phyloP scores from a whole-genome alignment of 805 yeast species.

The Candida maris region DNA sequence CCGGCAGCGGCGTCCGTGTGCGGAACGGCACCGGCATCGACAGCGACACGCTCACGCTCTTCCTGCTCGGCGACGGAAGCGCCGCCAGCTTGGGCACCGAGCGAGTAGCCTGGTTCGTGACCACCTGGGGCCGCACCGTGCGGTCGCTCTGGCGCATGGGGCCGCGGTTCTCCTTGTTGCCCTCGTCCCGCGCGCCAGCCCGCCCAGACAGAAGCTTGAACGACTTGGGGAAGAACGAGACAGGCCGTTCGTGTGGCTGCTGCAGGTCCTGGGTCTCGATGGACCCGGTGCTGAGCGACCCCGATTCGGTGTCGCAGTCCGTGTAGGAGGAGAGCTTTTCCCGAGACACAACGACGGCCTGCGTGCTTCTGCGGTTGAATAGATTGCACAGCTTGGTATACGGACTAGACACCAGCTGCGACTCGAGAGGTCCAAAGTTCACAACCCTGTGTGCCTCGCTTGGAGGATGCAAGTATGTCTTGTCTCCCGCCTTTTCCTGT shows the following conservation, averaged over 20 bases:
- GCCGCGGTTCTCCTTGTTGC: conserved; percentile 1
- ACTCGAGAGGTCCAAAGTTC: conserved; percentile 20
- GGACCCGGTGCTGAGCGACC: conserved; percentile 11
- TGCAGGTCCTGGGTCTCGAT: background rate
- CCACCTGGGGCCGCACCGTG: conserved; percentile 6
- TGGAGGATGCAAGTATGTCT: too few species aligned
- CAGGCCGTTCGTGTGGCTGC: conserved; percentile 1
- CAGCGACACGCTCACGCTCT: too few species aligned
- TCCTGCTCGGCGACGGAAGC: too few species aligned
- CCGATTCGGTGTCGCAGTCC: conserved; percentile 1
- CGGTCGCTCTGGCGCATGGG: conserved; percentile 3
- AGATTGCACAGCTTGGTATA: conserved; percentile 12
- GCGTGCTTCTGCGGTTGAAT: conserved; percentile 20
- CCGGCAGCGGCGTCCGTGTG: too few species aligned
- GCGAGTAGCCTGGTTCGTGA: conserved; percentile 1
- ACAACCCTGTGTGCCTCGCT: background rate
- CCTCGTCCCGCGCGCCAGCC: background rate
- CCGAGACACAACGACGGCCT: conserved; percentile 6
- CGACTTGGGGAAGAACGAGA: conserved; percentile 12
- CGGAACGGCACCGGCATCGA: too few species aligned
- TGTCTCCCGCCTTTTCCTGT: background rate
- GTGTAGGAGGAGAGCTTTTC: background rate
- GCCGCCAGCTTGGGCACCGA: background rate
- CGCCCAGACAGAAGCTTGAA: conserved; percentile 13
- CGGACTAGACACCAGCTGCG: conserved; percentile 19